These are phyloP conservation scores for Lepidium didymum DNA, from an alignment of 345 rosid species.

Conservation along the genomic window DNA sequence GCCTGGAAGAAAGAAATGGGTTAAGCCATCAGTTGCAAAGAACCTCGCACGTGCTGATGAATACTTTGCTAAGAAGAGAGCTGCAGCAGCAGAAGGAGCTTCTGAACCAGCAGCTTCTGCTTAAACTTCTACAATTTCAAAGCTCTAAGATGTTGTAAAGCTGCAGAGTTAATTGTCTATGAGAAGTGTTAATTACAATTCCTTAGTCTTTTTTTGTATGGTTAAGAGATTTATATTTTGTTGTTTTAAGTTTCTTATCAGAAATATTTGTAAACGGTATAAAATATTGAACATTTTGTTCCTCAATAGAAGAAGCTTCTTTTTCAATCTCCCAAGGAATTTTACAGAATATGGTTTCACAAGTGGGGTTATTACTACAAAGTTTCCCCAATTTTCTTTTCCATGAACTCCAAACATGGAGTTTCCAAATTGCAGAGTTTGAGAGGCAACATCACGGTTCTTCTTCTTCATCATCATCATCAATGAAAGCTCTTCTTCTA, in stretches of 20 bases:
- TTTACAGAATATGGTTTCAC: slow-evolving; percentile 11
- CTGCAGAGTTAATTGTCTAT: slow-evolving; percentile 4
- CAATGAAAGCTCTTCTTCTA: slow-evolving; percentile 21
- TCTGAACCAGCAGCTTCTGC: slow-evolving; percentile 42
- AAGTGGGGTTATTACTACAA: slow-evolving; percentile 24
- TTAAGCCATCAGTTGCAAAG: slow-evolving; percentile 78
- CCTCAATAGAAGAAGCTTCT: not conserved
- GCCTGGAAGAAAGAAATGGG: slow-evolving; percentile 93
- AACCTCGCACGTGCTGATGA: slow-evolving; percentile 78
- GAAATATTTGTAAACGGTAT: not conserved
- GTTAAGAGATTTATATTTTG: not conserved
- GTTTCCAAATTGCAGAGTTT: not conserved
- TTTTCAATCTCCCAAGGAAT: slow-evolving; percentile 11
- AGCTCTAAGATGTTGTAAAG: slow-evolving; percentile 19
- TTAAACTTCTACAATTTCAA: slow-evolving; percentile 10
- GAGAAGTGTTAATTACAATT: not conserved
- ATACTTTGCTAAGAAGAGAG: slow-evolving; percentile 83
- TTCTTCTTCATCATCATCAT: slow-evolving; percentile 22
- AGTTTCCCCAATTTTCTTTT: slow-evolving; percentile 1
- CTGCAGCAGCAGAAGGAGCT: slow-evolving; percentile 38
- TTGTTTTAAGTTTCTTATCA: not conserved
- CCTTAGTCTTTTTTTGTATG: not conserved
- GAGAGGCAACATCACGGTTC: slow-evolving; percentile 7
- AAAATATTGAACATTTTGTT: slow-evolving; percentile 9
- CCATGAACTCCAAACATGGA: not conserved